Base-by-base conservation (phyloP, 1,284 basidiomycete genomes). In the Trichosporon sp. region DNA sequence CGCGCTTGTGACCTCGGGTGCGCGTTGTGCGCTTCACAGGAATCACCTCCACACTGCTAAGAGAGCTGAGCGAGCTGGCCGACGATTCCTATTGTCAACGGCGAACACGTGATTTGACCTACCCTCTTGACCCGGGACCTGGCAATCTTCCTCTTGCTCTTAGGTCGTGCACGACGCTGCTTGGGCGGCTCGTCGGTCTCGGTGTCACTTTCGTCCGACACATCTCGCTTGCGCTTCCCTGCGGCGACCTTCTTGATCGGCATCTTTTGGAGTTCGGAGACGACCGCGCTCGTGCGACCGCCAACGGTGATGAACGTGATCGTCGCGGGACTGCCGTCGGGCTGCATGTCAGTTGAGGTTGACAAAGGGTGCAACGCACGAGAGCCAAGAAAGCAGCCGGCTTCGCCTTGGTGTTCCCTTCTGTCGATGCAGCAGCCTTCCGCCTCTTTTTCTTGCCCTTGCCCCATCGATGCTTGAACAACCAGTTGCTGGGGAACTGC, bases 281-380 rank as follows among this genome's bases (percentile, higher is more conserved):
- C 86, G 66, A 86, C 87, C 3, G 90, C 90, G 1, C 88, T 89
- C 0, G 91, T 92, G 14, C 91, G 82, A 1, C 91, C 91, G 4
- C 89, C 89, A 9, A 93, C 88, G 0, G 88, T 90, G 59, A 90
- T 75, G 84, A 88, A 92, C 67, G 85, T 86, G 66, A 93, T 87
- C 2, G 87, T 89, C 0, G 89, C 90, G 2, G 83, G 84, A 58
- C 83, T 78, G 1, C 90, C 91, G 63, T 87, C 85, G 0, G 87
- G 86, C 89, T 91, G 65, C 0, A 44, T 0, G 44, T 70, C 57
- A 64, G 61, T 46, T 62, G 36, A 6, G 14, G 13, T 9, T 21
- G 19, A 4, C 9, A 52, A 29, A 16, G 54, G n/a, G 58, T 56
- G 23, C n/a, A n/a, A 80, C 83, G 61, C 58, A 89, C 88, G 71